Conservation (phyloP, 495 filamentous ascomycete genomes). For the Penicillium turbatum region DNA sequence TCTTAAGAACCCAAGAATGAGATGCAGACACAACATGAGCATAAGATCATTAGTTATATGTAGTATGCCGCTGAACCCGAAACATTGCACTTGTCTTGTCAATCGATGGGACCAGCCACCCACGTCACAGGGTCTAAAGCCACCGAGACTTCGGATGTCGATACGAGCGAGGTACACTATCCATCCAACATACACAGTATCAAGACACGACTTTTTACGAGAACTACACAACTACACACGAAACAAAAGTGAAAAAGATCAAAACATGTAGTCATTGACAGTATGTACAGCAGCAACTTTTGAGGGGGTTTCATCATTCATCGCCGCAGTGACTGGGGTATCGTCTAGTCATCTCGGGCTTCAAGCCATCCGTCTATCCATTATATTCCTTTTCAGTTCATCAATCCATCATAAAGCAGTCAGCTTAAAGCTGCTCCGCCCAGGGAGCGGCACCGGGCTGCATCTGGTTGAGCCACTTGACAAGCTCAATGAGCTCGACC, state of each 20-base stretch:
- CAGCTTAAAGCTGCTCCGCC: slow-evolving; percentile 41
- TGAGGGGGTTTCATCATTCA: slow-evolving; percentile 33
- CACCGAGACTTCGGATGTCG: neutral
- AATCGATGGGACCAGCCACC: slow-evolving; percentile 7
- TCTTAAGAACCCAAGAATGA: neutral
- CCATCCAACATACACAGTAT: too few relatives aligned
- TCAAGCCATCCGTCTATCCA: slow-evolving; percentile 39
- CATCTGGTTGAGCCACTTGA: slow-evolving; percentile 63
- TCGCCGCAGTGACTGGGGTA: slow-evolving; percentile 36
- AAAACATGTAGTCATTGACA: slow-evolving; percentile 20
- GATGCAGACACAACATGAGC: neutral
- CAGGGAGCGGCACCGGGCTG: slow-evolving; percentile 43
- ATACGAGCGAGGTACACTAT: too few relatives aligned
- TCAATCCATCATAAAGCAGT: slow-evolving; percentile 12
- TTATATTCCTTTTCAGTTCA: slow-evolving; percentile 31
- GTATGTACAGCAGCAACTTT: slow-evolving; percentile 33
- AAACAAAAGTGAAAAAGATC: slow-evolving; percentile 2
- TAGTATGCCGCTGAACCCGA: too few relatives aligned
- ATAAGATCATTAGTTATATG: neutral
- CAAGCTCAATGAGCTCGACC: slow-evolving; percentile 61
- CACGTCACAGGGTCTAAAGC: slow-evolving; percentile 12
- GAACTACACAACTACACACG: neutral
- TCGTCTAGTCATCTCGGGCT: slow-evolving; percentile 40
- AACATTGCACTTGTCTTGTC: too few relatives aligned
- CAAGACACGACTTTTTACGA: too few relatives aligned